Conservation (phyloP, 129 eudicot genomes). For the Tagetes patula region DNA sequence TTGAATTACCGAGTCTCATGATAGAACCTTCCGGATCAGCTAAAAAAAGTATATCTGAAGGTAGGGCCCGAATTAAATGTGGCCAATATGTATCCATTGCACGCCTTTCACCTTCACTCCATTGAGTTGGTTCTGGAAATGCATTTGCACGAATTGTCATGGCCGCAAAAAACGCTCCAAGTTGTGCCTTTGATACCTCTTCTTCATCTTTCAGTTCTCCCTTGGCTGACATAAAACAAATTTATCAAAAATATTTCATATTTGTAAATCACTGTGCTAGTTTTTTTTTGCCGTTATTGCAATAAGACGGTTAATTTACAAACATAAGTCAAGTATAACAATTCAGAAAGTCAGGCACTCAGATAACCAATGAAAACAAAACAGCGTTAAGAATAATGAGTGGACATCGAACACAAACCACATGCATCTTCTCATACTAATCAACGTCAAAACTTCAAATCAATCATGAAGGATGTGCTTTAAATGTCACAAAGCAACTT, state of each 20-base stretch:
- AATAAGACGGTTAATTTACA: not conserved
- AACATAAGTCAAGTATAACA: not conserved
- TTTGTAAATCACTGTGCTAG: not conserved
- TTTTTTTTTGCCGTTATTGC: not conserved
- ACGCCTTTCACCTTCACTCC: slow-evolving; percentile 98
- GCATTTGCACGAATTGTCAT: slow-evolving; percentile 95
- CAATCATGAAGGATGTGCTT: not conserved
- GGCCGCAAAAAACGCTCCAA: slow-evolving; percentile 93
- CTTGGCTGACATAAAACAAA: slow-evolving; percentile 54
- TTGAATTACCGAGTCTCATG: slow-evolving; percentile 78
- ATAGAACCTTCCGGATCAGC: slow-evolving; percentile 99
- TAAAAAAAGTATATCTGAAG: slow-evolving; percentile 76
- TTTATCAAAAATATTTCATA: not conserved
- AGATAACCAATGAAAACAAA: slow-evolving; percentile 8
- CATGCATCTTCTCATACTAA: not conserved
- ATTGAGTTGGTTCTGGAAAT: slow-evolving; percentile 92
- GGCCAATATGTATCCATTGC: slow-evolving; percentile 98
- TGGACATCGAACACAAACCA: not conserved
- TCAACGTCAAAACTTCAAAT: not conserved
- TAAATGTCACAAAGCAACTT: slow-evolving; percentile 5
- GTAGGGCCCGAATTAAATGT: slow-evolving; percentile 65
- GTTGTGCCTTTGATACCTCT: slow-evolving; percentile 81
- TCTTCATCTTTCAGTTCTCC: slow-evolving; percentile 94
- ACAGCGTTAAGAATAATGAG: not conserved
- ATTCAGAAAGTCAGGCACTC: slow-evolving; percentile 8